Percentiles rank a stretch among this genome's conserved stretches.
phyloP scores from a whole-genome alignment of 2,329 filamentous ascomycete genomes.

The Thelonectria discophora region DNA sequence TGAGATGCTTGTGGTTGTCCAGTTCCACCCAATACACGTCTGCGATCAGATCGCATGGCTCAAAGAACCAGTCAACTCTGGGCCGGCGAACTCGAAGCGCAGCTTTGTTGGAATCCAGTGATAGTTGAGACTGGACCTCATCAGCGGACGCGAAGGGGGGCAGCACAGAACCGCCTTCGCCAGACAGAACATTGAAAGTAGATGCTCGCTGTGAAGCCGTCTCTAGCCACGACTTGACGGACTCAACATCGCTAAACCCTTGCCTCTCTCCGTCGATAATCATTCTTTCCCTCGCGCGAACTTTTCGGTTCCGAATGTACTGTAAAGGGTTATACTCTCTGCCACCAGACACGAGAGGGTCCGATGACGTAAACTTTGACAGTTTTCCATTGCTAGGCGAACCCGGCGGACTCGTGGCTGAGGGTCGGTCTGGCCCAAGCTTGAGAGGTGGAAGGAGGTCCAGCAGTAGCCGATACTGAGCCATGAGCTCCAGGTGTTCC shows the following conservation, averaged over 20 bases:
- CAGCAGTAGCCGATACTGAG: slow-evolving; percentile 84
- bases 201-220: slow-evolving; percentile 58
- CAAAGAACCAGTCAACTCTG: slow-evolving; percentile 84
- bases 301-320: slow-evolving; percentile 88
- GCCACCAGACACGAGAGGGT: slow-evolving; percentile 58
- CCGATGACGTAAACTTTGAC: slow-evolving; percentile 41
- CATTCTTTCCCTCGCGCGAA: slow-evolving; percentile 80
- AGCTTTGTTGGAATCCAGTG: slow-evolving; percentile 55
- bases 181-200: slow-evolving; percentile 36
- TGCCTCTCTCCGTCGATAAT: slow-evolving; percentile 77
- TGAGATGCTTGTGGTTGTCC: slow-evolving; percentile 78
- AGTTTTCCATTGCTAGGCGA: slow-evolving; percentile 51
- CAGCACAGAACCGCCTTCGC: slow-evolving; percentile 43
- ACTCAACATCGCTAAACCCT: slow-evolving; percentile 78
- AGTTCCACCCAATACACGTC: slow-evolving; percentile 93
- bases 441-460: slow-evolving; percentile 79
- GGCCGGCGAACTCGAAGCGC: slow-evolving; percentile 73
- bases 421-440: slow-evolving; percentile 48
- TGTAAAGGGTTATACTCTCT: slow-evolving; percentile 91
- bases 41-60: slow-evolving; percentile 85
- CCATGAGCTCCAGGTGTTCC: slow-evolving; percentile 83
- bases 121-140: slow-evolving; percentile 52
- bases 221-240: slow-evolving; percentile 81
- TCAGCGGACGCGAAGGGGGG: slow-evolving; percentile 59
- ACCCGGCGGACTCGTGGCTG: slow-evolving; percentile 53